These are phyloP conservation scores for Tricholoma furcatifolium DNA, from an alignment of 768 basidiomycete species.

Conservation along the genomic window DNA sequence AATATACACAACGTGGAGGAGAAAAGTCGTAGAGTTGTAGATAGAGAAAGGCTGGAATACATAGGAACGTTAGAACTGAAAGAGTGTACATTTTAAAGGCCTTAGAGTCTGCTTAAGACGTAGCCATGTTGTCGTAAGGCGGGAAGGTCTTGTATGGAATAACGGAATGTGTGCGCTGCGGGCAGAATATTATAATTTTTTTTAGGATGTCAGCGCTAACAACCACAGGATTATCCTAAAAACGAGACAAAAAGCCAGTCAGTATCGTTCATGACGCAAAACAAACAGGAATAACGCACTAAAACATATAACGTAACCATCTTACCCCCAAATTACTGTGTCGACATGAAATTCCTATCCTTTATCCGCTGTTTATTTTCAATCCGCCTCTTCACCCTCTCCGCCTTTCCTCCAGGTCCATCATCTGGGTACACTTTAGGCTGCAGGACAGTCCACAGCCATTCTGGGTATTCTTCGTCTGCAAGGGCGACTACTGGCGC, in stretches of 20 bases:
- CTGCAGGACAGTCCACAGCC: constrained; percentile 81
- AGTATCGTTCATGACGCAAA: neutral
- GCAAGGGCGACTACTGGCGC: constrained; percentile 69
- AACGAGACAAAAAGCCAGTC: neutral
- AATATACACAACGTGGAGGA: neutral
- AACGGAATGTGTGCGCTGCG: no score
- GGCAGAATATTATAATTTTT: no score
- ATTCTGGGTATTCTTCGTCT: constrained; percentile 85
- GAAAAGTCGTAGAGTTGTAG: neutral
- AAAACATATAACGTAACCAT: constrained; percentile 3
- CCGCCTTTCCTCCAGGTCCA: constrained; percentile 71
- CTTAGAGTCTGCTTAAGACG: no score
- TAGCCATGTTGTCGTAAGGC: no score
- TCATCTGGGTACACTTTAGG: constrained; percentile 64
- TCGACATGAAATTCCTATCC: constrained; percentile 84
- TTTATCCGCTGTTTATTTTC: constrained; percentile 71
- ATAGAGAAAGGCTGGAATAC: neutral
- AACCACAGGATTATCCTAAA: no score
- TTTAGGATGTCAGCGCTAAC: no score
- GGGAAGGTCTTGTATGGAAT: no score
- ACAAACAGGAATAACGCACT: constrained; percentile 3
- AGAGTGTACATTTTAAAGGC: no score
- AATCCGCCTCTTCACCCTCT: constrained; percentile 53
- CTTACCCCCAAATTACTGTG: constrained; percentile 46
- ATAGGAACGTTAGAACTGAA: neutral